phyloP scores from a whole-genome alignment of 164 flowering plant species.

The Macadamia tetraphylla region DNA sequence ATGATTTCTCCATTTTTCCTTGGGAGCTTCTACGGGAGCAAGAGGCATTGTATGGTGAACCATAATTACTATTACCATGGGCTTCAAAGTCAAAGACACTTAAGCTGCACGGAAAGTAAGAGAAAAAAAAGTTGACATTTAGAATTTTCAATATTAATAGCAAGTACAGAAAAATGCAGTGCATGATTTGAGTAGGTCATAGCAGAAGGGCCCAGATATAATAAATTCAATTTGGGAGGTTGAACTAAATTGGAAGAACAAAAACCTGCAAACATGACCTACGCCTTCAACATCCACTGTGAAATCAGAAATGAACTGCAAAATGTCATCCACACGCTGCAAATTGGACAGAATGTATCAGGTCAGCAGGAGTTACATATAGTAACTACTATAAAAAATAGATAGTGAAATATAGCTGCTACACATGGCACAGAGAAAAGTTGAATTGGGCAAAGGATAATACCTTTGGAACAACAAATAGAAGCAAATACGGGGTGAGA shows the following conservation, averaged over 20 bases:
- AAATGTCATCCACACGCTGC: slow-evolving; percentile 89
- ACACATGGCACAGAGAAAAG: not conserved
- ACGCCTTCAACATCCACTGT: slow-evolving; percentile 90
- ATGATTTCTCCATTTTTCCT: slow-evolving; percentile 98
- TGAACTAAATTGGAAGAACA: not conserved
- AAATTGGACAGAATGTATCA: slow-evolving; percentile 10
- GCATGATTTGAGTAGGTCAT: not conserved
- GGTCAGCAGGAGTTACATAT: not conserved
- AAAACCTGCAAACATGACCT: slow-evolving; percentile 96
- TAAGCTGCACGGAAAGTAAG: slow-evolving; percentile 45
- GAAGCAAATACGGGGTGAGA: slow-evolving; percentile 81
- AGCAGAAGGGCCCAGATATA: not conserved
- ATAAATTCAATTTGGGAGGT: not conserved
- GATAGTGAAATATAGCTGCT: no score
- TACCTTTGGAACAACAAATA: slow-evolving; percentile 89
- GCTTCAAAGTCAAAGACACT: slow-evolving; percentile 71
- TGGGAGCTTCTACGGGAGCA: slow-evolving; percentile 74
- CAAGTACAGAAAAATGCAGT: not conserved
- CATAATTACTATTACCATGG: slow-evolving; percentile 89
- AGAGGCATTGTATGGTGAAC: slow-evolving; percentile 56
- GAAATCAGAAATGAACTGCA: slow-evolving; percentile 84
- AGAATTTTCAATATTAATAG: not conserved
- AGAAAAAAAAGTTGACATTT: not conserved
- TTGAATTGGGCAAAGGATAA: not conserved
- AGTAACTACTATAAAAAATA: no score